Evolutionary conservation across 2,329 filamentous ascomycete species (phyloP).

Genomic region (Acarospora socialis): DNA sequence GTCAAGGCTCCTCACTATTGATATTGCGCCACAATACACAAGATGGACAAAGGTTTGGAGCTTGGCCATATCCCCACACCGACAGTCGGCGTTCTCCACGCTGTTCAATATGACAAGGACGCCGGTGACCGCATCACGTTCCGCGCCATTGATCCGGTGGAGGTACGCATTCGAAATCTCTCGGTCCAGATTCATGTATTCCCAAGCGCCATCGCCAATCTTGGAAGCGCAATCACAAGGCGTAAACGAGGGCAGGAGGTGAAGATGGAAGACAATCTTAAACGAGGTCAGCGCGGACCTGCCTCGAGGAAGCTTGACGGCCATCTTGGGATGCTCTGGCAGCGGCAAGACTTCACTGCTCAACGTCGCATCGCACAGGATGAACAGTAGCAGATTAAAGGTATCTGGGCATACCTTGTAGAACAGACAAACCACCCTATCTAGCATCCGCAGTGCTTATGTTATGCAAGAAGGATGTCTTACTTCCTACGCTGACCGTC

Average conservation of each 20-base stretch:
- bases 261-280: conserved; percentile 37
- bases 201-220: conserved; percentile 5
- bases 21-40: too few relatives aligned
- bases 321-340: conserved; percentile 61
- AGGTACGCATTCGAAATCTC: conserved; percentile 24
- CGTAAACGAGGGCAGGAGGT: conserved; percentile 12
- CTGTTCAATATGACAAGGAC: too few relatives aligned
- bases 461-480: conserved; percentile 63
- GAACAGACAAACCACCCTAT: conserved; percentile 26
- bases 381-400: conserved; percentile 40
- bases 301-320: conserved; percentile 52
- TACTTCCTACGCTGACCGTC: conserved; percentile 60
- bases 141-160: conserved; percentile 26
- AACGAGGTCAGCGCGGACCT: conserved; percentile 50
- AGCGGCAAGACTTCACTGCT: conserved; percentile 59
- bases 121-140: conserved; percentile 22
- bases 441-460: conserved; percentile 48
- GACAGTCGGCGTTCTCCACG: too few relatives aligned
- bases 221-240: conserved; percentile 20
- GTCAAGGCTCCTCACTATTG: too few relatives aligned
- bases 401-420: conserved; percentile 30
- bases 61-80: too few relatives aligned
- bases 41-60: too few relatives aligned
- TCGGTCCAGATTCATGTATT: conserved; percentile 14
- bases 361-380: conserved; percentile 56